Percentiles rank a stretch among this genome's conserved stretches.
These are phyloP conservation scores for Trichoderma sp. DNA, from an alignment of 2,329 filamentous ascomycete species.

Conservation along the genomic window DNA sequence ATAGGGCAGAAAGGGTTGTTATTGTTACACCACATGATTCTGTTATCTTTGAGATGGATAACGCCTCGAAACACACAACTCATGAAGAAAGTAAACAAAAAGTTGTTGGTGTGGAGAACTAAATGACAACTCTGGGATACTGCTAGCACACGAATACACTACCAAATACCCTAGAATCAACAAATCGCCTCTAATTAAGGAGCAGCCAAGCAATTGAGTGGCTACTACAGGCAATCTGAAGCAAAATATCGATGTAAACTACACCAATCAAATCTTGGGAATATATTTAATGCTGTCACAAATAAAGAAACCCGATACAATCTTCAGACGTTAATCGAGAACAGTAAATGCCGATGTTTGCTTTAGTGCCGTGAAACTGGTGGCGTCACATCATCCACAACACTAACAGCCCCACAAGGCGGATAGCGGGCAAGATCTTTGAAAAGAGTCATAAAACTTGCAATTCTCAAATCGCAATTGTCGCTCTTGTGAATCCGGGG, in stretches of 20 bases:
- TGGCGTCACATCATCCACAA: slow-evolving; percentile 15
- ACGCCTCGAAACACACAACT: background rate
- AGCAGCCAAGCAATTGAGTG: background rate
- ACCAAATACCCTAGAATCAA: background rate
- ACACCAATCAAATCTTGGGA: background rate
- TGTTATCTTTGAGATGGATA: background rate
- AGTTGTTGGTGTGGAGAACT: background rate
- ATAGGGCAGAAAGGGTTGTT: background rate
- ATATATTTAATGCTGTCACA: background rate
- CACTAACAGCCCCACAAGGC: slow-evolving; percentile 15
- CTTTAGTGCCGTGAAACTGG: background rate
- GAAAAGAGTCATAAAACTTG: background rate
- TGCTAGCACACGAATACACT: background rate
- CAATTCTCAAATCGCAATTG: background rate
- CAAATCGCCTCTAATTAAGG: background rate
- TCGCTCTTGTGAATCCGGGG: background rate
- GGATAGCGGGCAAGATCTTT: background rate
- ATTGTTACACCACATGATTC: background rate
- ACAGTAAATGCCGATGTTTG: background rate
- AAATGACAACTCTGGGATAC: background rate
- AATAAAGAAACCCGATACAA: background rate
- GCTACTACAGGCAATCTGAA: background rate
- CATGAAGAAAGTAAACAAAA: background rate
- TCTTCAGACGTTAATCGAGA: background rate
- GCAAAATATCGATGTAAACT: background rate